Base-by-base conservation (phyloP, 257 asterid species). In the Solanum appendiculatum region DNA sequence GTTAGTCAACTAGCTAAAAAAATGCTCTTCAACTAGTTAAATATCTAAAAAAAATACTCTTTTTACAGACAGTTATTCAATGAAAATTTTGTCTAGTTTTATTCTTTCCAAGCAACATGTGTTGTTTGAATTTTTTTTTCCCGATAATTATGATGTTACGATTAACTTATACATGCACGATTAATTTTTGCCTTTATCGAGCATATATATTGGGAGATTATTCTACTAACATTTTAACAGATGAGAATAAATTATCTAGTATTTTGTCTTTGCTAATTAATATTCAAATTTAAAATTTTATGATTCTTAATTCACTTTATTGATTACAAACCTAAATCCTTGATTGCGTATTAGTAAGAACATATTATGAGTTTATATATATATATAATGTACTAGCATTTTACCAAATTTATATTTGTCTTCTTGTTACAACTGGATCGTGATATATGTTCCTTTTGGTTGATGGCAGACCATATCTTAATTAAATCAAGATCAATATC, bases 381-480 rank as follows among this genome's bases (percentile, higher is more conserved):
- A 25, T 11, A 25, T 5, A 64, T 9, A 66, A 21, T 58, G n/a
- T 21, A 20, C 11, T 21, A n/a, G 16, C 15, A 31, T 68, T 72
- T 85, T 88, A 77, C 83, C 83, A 66, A 63, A 39, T 33, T 88
- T 75, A 83, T 64, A 4, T 29, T 63, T 42, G 42, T 69, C 83
- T 48, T 80, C 2, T 40, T 18, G 83, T 39, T 84, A 42, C 78
- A 63, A 63, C 12, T 60, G 3, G 74, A 83, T 20, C 63, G 20
- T 21, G 37, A 63, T 63, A 3, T 83, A 68, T 68, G 74, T 83
- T 9, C 27, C 86, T 37, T 69, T 80, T n/a, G 46, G 78, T 88
- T 39, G 69, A 54, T 86, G 88, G 87, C 87, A 82, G 90, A 70
- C 88, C 85, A 86, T 66, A 29, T 88, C 87, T 82, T 56, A 66